These are phyloP conservation scores for Solanum virginianum DNA, from an alignment of 257 asterid species.

Conservation along the genomic window DNA sequence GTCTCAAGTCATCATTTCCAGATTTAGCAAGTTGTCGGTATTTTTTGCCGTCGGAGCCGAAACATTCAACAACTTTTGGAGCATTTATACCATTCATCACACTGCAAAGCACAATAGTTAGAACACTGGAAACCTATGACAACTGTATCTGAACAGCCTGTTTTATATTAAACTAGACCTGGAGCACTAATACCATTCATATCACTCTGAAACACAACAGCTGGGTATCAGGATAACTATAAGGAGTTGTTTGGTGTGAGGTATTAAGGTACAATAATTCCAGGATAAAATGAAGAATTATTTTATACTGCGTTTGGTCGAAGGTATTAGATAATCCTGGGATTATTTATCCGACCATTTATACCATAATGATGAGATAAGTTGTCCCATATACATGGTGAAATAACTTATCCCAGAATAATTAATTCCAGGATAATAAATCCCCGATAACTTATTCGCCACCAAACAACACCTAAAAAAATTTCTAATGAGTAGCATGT, in stretches of 20 bases:
- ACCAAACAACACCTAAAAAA: background rate
- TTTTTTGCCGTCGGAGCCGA: slow-evolving; percentile 80
- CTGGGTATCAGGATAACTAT: background rate
- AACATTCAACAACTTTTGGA: slow-evolving; percentile 95
- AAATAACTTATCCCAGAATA: too few relatives aligned
- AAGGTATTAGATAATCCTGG: too few relatives aligned
- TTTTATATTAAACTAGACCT: background rate
- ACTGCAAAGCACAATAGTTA: slow-evolving; percentile 33
- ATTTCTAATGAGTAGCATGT: background rate
- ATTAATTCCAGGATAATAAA: too few relatives aligned
- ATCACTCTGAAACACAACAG: background rate
- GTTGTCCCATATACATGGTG: too few relatives aligned
- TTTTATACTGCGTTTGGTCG: too few relatives aligned
- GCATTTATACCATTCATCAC: slow-evolving; percentile 97
- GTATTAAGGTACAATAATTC: too few relatives aligned
- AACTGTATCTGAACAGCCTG: background rate
- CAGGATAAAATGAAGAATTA: too few relatives aligned
- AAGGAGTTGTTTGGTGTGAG: background rate
- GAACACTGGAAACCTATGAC: background rate
- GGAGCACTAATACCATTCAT: background rate
- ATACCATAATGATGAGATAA: too few relatives aligned
- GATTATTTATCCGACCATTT: too few relatives aligned
- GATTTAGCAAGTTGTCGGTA: slow-evolving; percentile 98
- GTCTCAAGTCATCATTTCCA: slow-evolving; percentile 97
- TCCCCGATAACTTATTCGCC: too few relatives aligned